A percentile compares a stretch with the other conserved stretches of the same genome.
Conservation (phyloP, 345 rosid species). For the Toxicodendron radicans region DNA sequence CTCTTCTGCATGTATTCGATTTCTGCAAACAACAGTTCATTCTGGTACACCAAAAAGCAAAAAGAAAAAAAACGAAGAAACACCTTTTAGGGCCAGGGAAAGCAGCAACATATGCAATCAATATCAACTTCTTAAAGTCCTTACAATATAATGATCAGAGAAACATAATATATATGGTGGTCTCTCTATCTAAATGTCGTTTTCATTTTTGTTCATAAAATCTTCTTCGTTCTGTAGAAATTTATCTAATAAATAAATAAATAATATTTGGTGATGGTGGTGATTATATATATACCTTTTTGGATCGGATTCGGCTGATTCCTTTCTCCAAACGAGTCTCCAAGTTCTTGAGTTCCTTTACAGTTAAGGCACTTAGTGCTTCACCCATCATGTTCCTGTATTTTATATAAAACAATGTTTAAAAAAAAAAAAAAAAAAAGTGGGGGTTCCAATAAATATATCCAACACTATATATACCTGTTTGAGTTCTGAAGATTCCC, state of each 20-base stretch:
- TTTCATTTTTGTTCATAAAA: too few relatives aligned
- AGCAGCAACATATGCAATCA: background rate
- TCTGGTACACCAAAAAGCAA: slow-evolving; percentile 38
- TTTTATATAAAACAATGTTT: background rate
- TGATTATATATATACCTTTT: slow-evolving; percentile 51
- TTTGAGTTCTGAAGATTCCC: slow-evolving; percentile 64
- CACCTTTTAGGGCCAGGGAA: slow-evolving; percentile 8
- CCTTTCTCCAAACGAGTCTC: slow-evolving; percentile 77
- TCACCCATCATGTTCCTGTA: slow-evolving; percentile 87
- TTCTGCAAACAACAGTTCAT: slow-evolving; percentile 81
- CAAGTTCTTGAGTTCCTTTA: slow-evolving; percentile 66
- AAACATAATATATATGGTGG: too few relatives aligned
- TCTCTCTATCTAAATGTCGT: too few relatives aligned
- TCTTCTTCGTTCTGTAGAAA: too few relatives aligned
- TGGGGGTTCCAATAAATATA: background rate
- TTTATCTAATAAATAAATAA: too few relatives aligned
- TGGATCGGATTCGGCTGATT: slow-evolving; percentile 79
- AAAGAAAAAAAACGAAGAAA: background rate
- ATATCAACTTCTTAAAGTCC: background rate
- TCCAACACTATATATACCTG: slow-evolving; percentile 45
- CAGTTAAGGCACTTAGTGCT: slow-evolving; percentile 43
- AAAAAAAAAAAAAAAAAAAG: background rate
- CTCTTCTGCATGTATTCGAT: slow-evolving; percentile 94
- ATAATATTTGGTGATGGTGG: too few relatives aligned
- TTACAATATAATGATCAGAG: background rate